These are phyloP conservation scores for Geranomyces michiganensis DNA, from an alignment of 192 early-diverging fungal species.

Conservation along the genomic window DNA sequence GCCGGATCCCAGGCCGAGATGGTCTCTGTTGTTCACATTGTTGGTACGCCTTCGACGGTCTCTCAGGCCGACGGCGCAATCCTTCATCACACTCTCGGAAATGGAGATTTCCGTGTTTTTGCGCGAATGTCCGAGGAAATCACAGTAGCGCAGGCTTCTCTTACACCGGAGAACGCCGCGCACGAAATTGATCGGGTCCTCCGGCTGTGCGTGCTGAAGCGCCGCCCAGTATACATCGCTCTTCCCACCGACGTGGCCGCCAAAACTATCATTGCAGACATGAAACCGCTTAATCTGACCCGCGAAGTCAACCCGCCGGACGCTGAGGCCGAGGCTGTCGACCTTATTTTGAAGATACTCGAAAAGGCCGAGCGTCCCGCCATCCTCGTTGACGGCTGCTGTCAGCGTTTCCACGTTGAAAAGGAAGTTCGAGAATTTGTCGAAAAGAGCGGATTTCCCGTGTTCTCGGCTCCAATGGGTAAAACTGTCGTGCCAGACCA, in stretches of 20 bases:
- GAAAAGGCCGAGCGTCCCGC: slow-evolving; percentile 45
- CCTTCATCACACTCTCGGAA: slow-evolving; percentile 56
- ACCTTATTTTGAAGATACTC: slow-evolving; percentile 38
- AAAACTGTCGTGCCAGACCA: slow-evolving; percentile 44
- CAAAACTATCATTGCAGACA: slow-evolving; percentile 31
- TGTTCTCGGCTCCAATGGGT: slow-evolving; percentile 53
- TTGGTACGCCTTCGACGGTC: slow-evolving; percentile 50
- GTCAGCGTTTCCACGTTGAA: slow-evolving; percentile 35
- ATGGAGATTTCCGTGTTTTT: slow-evolving; percentile 55
- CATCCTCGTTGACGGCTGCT: slow-evolving; percentile 51
- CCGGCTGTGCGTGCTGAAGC: slow-evolving; percentile 28
- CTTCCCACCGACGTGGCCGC: slow-evolving; percentile 47
- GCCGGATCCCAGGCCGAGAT: slow-evolving; percentile 55
- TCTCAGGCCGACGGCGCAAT: slow-evolving; percentile 51
- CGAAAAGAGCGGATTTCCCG: slow-evolving; percentile 42
- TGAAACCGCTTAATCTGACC: slow-evolving; percentile 31
- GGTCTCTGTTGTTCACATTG: slow-evolving; percentile 57
- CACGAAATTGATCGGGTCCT: slow-evolving; percentile 49
- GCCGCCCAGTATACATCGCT: slow-evolving; percentile 49
- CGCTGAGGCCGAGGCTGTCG: slow-evolving; percentile 25
- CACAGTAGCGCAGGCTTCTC: slow-evolving; percentile 42
- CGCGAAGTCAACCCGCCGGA: slow-evolving; percentile 34
- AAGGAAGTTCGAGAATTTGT: slow-evolving; percentile 41
- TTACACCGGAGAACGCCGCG: slow-evolving; percentile 40
- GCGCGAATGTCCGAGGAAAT: slow-evolving; percentile 45